Conservation (phyloP, 164 flowering plant species). For the Vitis rupestris region DNA sequence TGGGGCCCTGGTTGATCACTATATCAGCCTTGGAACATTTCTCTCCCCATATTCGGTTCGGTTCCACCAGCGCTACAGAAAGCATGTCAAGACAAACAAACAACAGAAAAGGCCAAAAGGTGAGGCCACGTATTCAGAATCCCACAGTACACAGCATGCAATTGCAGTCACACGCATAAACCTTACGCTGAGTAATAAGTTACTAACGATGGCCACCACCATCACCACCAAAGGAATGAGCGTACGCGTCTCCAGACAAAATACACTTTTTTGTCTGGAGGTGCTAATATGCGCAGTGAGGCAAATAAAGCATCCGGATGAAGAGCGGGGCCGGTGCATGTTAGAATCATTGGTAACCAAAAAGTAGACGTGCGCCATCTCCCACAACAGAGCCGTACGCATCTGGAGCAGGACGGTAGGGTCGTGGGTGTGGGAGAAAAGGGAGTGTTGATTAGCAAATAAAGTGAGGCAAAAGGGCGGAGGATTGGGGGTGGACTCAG, state of each 20-base stretch:
- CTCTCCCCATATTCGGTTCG: constrained; percentile 51
- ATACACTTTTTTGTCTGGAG: constrained; percentile 22
- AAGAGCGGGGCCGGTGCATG: constrained; percentile 13
- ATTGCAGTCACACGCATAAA: no score
- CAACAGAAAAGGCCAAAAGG: no score
- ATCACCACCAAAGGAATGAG: neutral
- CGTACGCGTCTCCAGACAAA: constrained; percentile 22
- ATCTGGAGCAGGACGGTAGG: neutral
- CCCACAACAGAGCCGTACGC: constrained; percentile 12
- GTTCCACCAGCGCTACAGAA: constrained; percentile 22
- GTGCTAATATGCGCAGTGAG: neutral
- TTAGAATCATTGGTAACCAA: constrained; percentile 7
- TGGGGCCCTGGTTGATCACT: constrained; percentile 53
- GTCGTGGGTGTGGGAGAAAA: neutral
- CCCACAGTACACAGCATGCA: no score
- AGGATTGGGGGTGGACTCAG: no score
- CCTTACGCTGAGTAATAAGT: no score
- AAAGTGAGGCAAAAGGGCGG: no score
- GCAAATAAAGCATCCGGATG: no score
- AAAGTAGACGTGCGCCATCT: constrained; percentile 8
- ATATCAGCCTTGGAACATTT: constrained; percentile 52
- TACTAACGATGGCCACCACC: neutral
- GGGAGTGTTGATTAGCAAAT: no score
- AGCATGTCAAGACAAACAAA: neutral
- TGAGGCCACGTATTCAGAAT: no score